Base-by-base conservation (phyloP, 306 rosid species). In the Glycine latifolia region DNA sequence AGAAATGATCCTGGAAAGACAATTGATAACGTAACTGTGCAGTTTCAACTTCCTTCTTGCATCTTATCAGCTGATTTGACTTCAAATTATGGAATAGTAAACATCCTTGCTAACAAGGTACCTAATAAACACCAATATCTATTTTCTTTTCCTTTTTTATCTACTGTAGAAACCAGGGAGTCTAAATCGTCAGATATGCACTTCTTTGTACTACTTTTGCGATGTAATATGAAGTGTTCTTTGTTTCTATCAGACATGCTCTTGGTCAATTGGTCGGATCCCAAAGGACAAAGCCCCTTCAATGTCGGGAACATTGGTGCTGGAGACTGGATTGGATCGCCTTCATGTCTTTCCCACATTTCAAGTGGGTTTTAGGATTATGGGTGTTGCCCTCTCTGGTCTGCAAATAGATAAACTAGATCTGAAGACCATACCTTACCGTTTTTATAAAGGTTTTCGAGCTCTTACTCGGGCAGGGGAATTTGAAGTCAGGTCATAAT, bases 321-420 rank as follows among this genome's bases (percentile, higher is more conserved):
- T 95, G 12, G 95, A 89, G 84, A 85, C 87, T 33, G 99, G 99
- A 78, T 73, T 93, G 87, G 91, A 91, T 80, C 91, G 88, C 39
- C 94, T 95, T 75, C 94, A 88, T 44, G 94, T 93, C 53, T 93
- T 90, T 78, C 99, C 99, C 65, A 93, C 95, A 70, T 88, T 95
- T 87, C 89, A 86, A 83, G 97, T 88, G 73, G 91, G 85, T 52
- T 95, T 95, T 81, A 91, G 83, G 89, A 90, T 95, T 35, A 90
- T 90, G 98, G 95, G 97, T 9, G 86, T 91, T 31, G 96, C 97
- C 44, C 98, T 93, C 71, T 95, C 99, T 33, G 97, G 98, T 83
- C 74, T 95, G 76, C 89, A 91, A 83, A 92, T 95, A 74, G 97
- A 93, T 83, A 95, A 91, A 47, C 84, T 95, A 52, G 98, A 95